phyloP scores from a whole-genome alignment of 1,139 yeast species.

The Saccharomycopsis crataegensis region DNA sequence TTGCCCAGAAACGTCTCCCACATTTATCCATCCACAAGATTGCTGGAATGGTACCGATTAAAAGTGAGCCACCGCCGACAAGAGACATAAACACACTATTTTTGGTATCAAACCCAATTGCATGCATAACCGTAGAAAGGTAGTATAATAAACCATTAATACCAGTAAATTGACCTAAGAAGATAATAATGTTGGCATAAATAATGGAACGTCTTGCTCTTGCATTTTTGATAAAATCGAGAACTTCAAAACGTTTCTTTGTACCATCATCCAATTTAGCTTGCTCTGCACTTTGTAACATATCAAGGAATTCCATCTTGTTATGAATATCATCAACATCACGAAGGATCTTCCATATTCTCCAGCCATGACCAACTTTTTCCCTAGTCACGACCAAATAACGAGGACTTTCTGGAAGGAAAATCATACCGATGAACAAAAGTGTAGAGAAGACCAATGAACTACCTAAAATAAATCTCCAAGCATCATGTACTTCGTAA shows the following conservation, averaged over 20 bases:
- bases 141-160: slow-evolving; percentile 65
- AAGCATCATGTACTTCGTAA: slow-evolving; percentile 44
- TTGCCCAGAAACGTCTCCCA: slow-evolving; percentile 46
- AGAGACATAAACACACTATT: slow-evolving; percentile 32
- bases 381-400: slow-evolving; percentile 52
- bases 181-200: slow-evolving; percentile 48
- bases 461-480: slow-evolving; percentile 57
- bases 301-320: slow-evolving; percentile 23
- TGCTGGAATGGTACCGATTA: slow-evolving; percentile 55
- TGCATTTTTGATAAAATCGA: slow-evolving; percentile 43
- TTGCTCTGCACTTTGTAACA: slow-evolving; percentile 25
- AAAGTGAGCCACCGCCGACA: slow-evolving; percentile 57
- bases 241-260: slow-evolving; percentile 43
- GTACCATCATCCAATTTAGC: slow-evolving; percentile 27
- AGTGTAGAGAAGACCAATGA: slow-evolving; percentile 41
- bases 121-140: slow-evolving; percentile 52
- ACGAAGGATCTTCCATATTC: slow-evolving; percentile 47
- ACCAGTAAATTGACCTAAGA: slow-evolving; percentile 52
- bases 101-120: slow-evolving; percentile 43
- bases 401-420: slow-evolving; percentile 68
- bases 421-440: slow-evolving; percentile 27
- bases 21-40: slow-evolving; percentile 56
- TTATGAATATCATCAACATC: slow-evolving; percentile 27
- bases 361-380: slow-evolving; percentile 41
- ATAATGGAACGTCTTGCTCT: slow-evolving; percentile 43